Evolutionary conservation across 305 asterid genomes (phyloP).

Genomic region (Solanum hybrid): DNA sequence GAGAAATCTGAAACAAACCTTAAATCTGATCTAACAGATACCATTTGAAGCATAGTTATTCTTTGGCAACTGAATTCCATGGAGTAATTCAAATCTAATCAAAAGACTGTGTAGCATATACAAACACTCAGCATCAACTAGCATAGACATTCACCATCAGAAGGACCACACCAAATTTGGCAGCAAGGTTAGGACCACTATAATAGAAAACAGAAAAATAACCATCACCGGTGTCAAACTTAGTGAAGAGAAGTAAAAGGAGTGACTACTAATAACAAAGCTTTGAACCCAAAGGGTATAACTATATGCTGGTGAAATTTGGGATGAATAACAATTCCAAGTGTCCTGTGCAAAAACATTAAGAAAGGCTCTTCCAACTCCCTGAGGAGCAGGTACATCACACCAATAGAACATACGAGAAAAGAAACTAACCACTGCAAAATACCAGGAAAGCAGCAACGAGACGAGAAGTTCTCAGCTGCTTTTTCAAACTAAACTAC

Average conservation of each 20-base stretch:
- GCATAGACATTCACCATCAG: not conserved
- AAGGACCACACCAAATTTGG: not conserved
- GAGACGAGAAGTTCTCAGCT: constrained; percentile 4
- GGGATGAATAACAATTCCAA: not conserved
- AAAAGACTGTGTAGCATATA: not conserved
- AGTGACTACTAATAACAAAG: not conserved
- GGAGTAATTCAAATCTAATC: not conserved
- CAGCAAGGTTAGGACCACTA: not conserved
- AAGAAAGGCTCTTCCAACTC: not conserved
- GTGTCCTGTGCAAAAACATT: not conserved
- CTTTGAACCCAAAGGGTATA: not conserved
- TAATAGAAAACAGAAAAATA: not conserved
- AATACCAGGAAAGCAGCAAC: not conserved
- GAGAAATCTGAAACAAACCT: not conserved
- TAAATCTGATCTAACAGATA: not conserved
- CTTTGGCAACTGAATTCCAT: not conserved
- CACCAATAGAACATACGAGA: not conserved
- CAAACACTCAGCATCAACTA: not conserved
- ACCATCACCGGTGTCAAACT: not conserved
- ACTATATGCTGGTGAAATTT: not conserved
- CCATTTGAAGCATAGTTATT: not conserved
- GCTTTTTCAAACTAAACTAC: constrained; percentile 1
- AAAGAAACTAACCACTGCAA: not conserved
- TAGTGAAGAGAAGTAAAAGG: not conserved
- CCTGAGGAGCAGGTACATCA: not conserved